Base-by-base conservation (phyloP, 345 rosid genomes). In the Pugionium dolabratum region DNA sequence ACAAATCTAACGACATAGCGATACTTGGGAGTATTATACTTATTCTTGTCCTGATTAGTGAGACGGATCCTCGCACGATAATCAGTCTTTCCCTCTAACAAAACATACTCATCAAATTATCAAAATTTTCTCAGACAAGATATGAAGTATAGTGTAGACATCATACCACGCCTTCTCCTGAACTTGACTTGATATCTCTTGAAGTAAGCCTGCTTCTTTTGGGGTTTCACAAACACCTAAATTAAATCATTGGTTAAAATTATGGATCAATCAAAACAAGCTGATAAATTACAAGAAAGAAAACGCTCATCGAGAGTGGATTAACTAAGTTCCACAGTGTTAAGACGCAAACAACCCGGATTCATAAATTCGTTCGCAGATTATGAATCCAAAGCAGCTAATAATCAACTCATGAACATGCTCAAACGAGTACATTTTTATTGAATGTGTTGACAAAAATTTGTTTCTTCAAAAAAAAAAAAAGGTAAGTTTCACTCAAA, bases 21-120 rank as follows among this genome's bases (percentile, higher is more conserved):
- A 35, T 57, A 67, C 18, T 18, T 18, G 18, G 18, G 18, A 18
- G 18, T 18, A 18, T 18, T 18, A 18, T 18, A 18, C 18, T 67
- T 67, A 7, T 67, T 67, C 72, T 67, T 67, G 6, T 67, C 72
- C 43, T 67, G 72, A 6, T 67, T 67, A 6, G 57, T 67, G 0
- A 67, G 72, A 57, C 72, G 72, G 11, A 67, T 90, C 62, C 97
- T 84, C 5, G 95, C 95, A 33, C 95, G 75, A 50, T 90, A 90
- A 69, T 90, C 97, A 2, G 97, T 90, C 84, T 90, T 90, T 7
- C 97, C 97, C 67, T 65, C 97, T 90, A 6, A 0, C 6, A 66
- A 18, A 34, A 35, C 30, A 54, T 7, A 10, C 11, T 5, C 9
- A 18, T 25, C 31, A 54, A 4, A 54, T 54, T 6, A 9, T 40